Percentiles rank a stretch among this genome's conserved stretches.
These are phyloP conservation scores for Massospora cicadina DNA, from an alignment of 371 early-diverging fungal genomes.

Conservation along the genomic window DNA sequence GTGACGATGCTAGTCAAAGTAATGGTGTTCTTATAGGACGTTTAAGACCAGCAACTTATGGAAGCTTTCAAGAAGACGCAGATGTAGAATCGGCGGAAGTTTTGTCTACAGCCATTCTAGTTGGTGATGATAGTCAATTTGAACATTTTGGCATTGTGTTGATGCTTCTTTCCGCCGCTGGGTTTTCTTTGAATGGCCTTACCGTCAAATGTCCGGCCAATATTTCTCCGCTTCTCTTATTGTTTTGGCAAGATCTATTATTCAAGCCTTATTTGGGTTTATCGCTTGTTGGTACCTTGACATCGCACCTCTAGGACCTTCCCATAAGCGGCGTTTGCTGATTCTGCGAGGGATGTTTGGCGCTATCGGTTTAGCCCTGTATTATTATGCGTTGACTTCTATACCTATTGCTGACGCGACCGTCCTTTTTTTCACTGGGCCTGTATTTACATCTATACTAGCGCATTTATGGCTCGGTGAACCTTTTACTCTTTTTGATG, in stretches of 20 bases:
- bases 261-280: constrained; percentile 36
- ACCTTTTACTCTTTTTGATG: constrained; percentile 38
- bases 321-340: constrained; percentile 27
- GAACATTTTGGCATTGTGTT: constrained; percentile 24
- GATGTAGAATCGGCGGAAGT: background rate
- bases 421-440: constrained; percentile 57
- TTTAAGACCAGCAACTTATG: background rate
- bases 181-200: constrained; percentile 48
- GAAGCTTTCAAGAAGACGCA: background rate
- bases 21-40: background rate
- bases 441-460: constrained; percentile 53
- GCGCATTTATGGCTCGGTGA: constrained; percentile 42
- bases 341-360: constrained; percentile 44
- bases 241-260: constrained; percentile 44
- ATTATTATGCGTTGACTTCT: constrained; percentile 45
- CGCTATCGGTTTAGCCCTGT: constrained; percentile 43
- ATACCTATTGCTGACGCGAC: constrained; percentile 58
- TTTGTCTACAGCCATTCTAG: background rate
- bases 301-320: constrained; percentile 34
- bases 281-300: constrained; percentile 25
- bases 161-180: constrained; percentile 49
- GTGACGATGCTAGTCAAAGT: background rate
- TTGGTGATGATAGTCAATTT: background rate
- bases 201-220: constrained; percentile 37
- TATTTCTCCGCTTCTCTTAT: constrained; percentile 41